A percentile compares a stretch with the other conserved stretches of the same genome.
phyloP scores from a whole-genome alignment of 352 stramenopile genomes.

The Globisporangium splendens region DNA sequence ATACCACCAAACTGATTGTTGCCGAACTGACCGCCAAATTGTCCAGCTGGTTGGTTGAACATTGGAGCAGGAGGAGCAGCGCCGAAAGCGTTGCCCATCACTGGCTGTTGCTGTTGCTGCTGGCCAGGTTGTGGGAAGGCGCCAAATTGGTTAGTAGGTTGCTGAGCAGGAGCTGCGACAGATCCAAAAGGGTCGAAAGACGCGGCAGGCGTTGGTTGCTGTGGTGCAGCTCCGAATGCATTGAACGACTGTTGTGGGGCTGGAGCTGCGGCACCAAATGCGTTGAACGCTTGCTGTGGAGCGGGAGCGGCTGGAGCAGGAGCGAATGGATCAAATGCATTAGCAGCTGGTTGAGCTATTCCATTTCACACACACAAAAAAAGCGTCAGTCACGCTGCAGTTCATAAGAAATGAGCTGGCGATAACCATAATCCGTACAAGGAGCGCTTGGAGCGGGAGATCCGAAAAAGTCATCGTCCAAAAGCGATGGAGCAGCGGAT shows the following conservation, averaged over 20 bases:
- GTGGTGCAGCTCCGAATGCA: conserved; percentile 43
- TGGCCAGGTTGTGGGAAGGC: conserved; percentile 33
- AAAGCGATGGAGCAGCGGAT: conserved; percentile 57
- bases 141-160: conserved; percentile 28
- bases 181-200: conserved; percentile 66
- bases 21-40: conserved; percentile 41
- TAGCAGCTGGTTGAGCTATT: conserved; percentile 23
- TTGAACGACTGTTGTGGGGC: conserved; percentile 50
- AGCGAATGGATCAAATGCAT: conserved; percentile 72
- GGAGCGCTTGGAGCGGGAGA: conserved; percentile 26
- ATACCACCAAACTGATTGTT: conserved; percentile 41
- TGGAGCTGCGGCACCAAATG: conserved; percentile 32
- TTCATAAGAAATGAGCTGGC: neutral
- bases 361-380: no score
- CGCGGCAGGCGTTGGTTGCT: conserved; percentile 27
- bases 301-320: conserved; percentile 24
- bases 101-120: conserved; percentile 42
- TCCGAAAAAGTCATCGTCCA: conserved; percentile 79
- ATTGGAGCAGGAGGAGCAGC: conserved; percentile 30
- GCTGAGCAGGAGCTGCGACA: conserved; percentile 23
- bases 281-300: conserved; percentile 29
- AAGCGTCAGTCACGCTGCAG: neutral
- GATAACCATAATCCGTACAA: neutral
- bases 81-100: conserved; percentile 39
- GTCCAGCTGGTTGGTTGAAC: conserved; percentile 34